A percentile compares a stretch with the other conserved stretches of the same genome.
Conservation (phyloP, 2,329 filamentous ascomycete species). For the Neobulgaria alba region DNA sequence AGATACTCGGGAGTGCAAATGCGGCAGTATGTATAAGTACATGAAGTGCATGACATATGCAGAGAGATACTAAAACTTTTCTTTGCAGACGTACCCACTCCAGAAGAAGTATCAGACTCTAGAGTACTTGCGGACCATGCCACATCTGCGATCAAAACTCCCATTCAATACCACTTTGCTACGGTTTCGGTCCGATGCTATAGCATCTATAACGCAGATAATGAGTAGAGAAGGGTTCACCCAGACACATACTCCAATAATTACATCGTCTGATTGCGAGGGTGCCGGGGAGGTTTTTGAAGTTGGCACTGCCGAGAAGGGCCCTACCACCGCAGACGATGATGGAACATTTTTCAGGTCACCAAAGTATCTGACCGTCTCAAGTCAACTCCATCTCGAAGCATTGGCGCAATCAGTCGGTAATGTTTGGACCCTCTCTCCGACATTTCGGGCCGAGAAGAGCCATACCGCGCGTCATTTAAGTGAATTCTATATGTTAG, state of each 20-base stretch:
- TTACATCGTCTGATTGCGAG: conserved; percentile 96
- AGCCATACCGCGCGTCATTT: conserved; percentile 91
- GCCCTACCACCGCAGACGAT: conserved; percentile 7
- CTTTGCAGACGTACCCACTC: conserved; percentile 69
- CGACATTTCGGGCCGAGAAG: conserved; percentile 86
- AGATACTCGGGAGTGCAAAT: conserved; percentile 69
- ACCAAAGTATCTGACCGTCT: conserved; percentile 93
- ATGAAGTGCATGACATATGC: not conserved
- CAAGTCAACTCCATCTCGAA: conserved; percentile 88
- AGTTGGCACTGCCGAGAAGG: conserved; percentile 33
- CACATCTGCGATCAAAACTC: conserved; percentile 76
- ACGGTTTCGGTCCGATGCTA: conserved; percentile 73
- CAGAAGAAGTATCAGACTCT: conserved; percentile 93
- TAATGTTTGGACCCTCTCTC: conserved; percentile 88
- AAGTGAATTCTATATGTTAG: conserved; percentile 98
- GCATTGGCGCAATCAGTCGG: conserved; percentile 81
- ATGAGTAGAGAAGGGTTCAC: conserved; percentile 65
- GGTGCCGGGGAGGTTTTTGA: conserved; percentile 91
- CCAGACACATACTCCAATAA: conserved; percentile 85
- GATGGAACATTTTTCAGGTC: conserved; percentile 65
- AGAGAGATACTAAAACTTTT: conserved; percentile 13
- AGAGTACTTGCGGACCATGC: conserved; percentile 80
- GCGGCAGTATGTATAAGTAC: conserved; percentile 52
- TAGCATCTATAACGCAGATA: conserved; percentile 64
- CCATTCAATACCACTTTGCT: conserved; percentile 74